phyloP scores from a whole-genome alignment of 192 early-diverging fungal genomes.

The Linnemannia hyalina region DNA sequence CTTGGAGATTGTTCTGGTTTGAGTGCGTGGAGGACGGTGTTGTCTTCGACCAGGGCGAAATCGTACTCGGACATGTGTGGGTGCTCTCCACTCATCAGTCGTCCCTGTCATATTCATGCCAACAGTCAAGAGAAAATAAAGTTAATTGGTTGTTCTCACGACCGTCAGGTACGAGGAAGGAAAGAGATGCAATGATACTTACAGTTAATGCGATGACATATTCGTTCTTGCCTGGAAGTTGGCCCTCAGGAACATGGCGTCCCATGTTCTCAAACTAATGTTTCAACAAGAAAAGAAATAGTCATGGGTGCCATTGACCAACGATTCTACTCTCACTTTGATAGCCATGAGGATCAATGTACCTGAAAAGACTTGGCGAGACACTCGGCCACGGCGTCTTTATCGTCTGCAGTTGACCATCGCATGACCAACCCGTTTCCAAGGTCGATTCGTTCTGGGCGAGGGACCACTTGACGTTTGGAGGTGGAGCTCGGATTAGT shows the following conservation, averaged over 20 bases:
- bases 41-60: conserved; percentile 34
- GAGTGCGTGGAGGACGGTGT: neutral
- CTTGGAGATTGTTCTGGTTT: conserved; percentile 1
- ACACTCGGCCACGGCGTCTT: conserved; percentile 10
- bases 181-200: neutral
- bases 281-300: neutral
- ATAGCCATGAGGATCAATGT: neutral
- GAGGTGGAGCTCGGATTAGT: neutral
- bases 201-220: neutral
- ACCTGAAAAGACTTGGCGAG: conserved; percentile 24
- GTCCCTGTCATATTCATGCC: neutral
- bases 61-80: conserved; percentile 19
- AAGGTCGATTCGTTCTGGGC: conserved; percentile 21
- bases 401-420: conserved; percentile 31
- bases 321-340: too few species aligned
- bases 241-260: neutral
- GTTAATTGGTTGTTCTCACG: neutral
- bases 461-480: neutral
- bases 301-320: neutral
- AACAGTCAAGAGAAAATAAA: neutral
- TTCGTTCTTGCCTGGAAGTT: conserved; percentile 12
- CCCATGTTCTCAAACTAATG: neutral
- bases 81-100: conserved; percentile 23
- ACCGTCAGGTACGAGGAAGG: neutral
- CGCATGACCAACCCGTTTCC: conserved; percentile 45